phyloP scores from a whole-genome alignment of 2,329 filamentous ascomycete genomes.

The Aspergillus ibericus region DNA sequence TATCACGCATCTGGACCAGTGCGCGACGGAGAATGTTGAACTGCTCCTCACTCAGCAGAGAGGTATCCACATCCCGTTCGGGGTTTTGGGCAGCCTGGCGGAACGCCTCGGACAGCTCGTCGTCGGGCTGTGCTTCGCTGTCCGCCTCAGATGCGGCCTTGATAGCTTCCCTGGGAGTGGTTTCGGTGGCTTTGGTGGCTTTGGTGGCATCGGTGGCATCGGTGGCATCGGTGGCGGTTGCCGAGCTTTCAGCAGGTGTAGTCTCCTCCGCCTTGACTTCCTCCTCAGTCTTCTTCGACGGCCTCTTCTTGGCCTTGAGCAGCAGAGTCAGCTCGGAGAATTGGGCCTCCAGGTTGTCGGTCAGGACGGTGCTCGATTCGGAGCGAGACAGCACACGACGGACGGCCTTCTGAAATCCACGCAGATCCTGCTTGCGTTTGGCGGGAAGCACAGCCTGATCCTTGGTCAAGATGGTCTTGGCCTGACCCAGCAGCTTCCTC shows the following conservation, averaged over 20 bases:
- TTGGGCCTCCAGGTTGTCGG: slow-evolving; percentile 55
- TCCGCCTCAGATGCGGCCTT: not conserved
- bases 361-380: slow-evolving; percentile 43
- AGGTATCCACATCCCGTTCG: slow-evolving; percentile 39
- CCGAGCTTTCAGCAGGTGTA: slow-evolving; percentile 6
- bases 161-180: not conserved
- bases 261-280: slow-evolving; percentile 1
- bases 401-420: slow-evolving; percentile 67
- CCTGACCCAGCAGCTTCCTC: slow-evolving; percentile 55
- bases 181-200: no score
- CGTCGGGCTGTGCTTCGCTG: slow-evolving; percentile 20
- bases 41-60: slow-evolving; percentile 50
- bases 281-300: slow-evolving; percentile 24
- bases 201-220: no score
- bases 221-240: slow-evolving; percentile 12
- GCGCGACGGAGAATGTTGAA: slow-evolving; percentile 54
- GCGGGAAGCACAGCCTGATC: slow-evolving; percentile 58
- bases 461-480: slow-evolving; percentile 60
- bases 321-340: slow-evolving; percentile 54
- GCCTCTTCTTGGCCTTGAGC: slow-evolving; percentile 46
- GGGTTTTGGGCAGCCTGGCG: slow-evolving; percentile 31
- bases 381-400: slow-evolving; percentile 63
- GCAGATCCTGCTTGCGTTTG: slow-evolving; percentile 73
- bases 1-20: slow-evolving; percentile 66
- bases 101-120: slow-evolving; percentile 37